A percentile compares a stretch with the other conserved stretches of the same genome.
Conservation (phyloP, 2,329 filamentous ascomycete species). For the Alternaria tenuissima region DNA sequence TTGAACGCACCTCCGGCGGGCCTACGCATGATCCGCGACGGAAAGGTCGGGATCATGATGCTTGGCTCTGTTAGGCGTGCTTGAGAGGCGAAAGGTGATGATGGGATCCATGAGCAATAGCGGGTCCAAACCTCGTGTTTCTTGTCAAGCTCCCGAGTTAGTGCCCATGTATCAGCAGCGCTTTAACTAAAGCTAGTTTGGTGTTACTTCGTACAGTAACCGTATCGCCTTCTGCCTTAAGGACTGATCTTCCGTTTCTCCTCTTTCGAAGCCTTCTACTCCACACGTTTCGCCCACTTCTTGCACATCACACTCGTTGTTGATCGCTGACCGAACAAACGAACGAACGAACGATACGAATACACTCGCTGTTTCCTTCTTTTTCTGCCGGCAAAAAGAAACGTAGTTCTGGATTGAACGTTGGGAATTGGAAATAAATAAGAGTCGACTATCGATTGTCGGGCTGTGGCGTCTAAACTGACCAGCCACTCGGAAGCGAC, state of each 20-base stretch:
- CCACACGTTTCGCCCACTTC: constrained; percentile 5
- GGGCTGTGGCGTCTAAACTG: constrained; percentile 10
- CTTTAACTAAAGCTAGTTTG: constrained; percentile 3
- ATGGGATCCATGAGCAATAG: constrained; percentile 1
- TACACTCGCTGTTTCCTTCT: background rate
- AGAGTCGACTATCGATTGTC: constrained; percentile 9
- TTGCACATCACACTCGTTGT: background rate
- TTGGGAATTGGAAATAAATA: background rate
- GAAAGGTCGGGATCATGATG: constrained; percentile 9
- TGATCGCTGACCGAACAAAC: background rate
- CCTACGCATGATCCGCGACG: constrained; percentile 11
- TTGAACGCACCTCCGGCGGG: background rate
- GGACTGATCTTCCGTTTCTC: constrained; percentile 13
- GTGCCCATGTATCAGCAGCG: constrained; percentile 23
- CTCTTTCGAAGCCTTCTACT: background rate
- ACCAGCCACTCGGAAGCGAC: constrained; percentile 20
- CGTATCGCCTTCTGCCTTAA: constrained; percentile 25
- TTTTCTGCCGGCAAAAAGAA: background rate
- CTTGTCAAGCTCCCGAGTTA: constrained; percentile 6
- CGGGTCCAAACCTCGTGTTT: constrained; percentile 24
- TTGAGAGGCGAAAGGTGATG: constrained; percentile 14
- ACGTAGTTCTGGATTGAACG: background rate
- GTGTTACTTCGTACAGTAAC: background rate
- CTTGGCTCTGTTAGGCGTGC: constrained; percentile 5
- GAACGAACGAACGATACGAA: background rate